These are phyloP conservation scores for Pleomassaria siparia DNA, from an alignment of 2,329 filamentous ascomycete species.

Conservation along the genomic window DNA sequence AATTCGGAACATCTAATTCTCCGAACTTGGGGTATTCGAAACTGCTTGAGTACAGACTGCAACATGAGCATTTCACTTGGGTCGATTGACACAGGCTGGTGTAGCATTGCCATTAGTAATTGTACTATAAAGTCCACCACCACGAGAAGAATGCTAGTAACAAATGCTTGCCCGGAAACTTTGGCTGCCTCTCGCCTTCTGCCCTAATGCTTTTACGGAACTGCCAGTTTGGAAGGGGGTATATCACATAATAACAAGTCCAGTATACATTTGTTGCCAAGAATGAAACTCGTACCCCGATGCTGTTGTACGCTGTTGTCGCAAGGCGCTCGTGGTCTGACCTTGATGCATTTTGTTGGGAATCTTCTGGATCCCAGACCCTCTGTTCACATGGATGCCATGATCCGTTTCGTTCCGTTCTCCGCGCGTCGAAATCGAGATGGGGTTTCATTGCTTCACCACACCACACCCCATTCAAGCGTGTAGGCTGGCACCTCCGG, in stretches of 20 bases:
- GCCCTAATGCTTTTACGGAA: neutral
- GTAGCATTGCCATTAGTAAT: no score
- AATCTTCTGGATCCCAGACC: constrained; percentile 5
- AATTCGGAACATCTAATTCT: no score
- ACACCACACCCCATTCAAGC: constrained; percentile 40
- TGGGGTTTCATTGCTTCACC: constrained; percentile 8
- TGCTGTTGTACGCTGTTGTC: constrained; percentile 6
- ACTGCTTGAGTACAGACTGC: no score
- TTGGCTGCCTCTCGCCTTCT: neutral
- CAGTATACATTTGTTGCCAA: constrained; percentile 11
- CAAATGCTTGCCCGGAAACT: neutral
- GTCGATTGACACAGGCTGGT: no score
- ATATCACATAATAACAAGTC: constrained; percentile 27
- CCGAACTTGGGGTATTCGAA: no score
- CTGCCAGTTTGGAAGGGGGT: constrained; percentile 28
- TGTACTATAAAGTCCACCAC: no score
- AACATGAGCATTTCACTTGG: no score
- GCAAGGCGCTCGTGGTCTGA: constrained; percentile 4
- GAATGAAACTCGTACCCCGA: neutral
- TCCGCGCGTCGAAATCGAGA: constrained; percentile 12
- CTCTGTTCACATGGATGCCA: constrained; percentile 18
- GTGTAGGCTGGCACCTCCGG: constrained; percentile 75
- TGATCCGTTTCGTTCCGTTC: constrained; percentile 16
- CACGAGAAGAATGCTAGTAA: neutral
- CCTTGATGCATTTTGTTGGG: neutral